These are phyloP conservation scores for Alternaria angustiovoidea DNA, from an alignment of 2,329 filamentous ascomycete species.

Conservation along the genomic window DNA sequence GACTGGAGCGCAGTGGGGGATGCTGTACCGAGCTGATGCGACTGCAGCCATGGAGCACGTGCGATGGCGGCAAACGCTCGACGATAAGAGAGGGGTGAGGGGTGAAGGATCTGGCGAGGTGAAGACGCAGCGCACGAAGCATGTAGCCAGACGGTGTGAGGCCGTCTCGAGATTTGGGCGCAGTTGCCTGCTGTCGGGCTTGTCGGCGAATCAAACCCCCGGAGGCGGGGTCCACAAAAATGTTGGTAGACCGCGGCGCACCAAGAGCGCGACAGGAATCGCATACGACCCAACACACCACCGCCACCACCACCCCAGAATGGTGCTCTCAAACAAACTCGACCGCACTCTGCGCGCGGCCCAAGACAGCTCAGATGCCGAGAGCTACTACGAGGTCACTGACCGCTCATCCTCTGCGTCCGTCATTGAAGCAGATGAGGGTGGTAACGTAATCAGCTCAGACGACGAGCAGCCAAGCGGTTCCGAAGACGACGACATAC, in stretches of 20 bases:
- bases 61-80: slow-evolving; percentile 19
- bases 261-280: not conserved
- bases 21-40: slow-evolving; percentile 35
- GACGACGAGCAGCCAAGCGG: slow-evolving; percentile 40
- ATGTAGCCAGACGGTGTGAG: slow-evolving; percentile 17
- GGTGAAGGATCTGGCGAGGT: slow-evolving; percentile 16
- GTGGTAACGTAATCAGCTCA: slow-evolving; percentile 47
- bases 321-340: slow-evolving; percentile 48
- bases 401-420: slow-evolving; percentile 52
- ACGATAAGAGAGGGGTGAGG: slow-evolving; percentile 13
- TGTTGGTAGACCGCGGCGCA: slow-evolving; percentile 13
- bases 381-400: slow-evolving; percentile 52
- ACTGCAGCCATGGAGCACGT: slow-evolving; percentile 38
- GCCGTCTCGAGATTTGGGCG: slow-evolving; percentile 7
- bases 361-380: slow-evolving; percentile 48
- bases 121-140: slow-evolving; percentile 19
- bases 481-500: slow-evolving; percentile 37
- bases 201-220: slow-evolving; percentile 21
- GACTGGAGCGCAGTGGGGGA: slow-evolving; percentile 33
- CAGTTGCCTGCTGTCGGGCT: slow-evolving; percentile 23
- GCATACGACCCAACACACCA: not conserved
- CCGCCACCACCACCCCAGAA: slow-evolving; percentile 16
- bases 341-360: slow-evolving; percentile 47
- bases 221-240: slow-evolving; percentile 26
- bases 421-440: slow-evolving; percentile 49